Conservation (phyloP, 192 early-diverging fungal species). For the Podila clonocystis region DNA sequence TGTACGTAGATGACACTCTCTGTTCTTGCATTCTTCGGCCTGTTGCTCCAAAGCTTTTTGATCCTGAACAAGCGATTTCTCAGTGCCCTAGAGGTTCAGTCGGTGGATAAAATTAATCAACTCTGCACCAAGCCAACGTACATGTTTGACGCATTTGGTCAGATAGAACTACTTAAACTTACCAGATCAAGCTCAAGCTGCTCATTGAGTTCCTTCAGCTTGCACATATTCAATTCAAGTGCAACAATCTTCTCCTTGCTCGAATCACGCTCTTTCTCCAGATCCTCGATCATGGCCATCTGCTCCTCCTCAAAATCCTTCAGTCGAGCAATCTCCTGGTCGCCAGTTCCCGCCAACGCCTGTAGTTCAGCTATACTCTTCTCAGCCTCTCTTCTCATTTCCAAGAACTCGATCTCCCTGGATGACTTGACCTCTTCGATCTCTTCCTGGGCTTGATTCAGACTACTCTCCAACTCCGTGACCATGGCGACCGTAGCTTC, state of each 20-base stretch:
- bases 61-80: slow-evolving; percentile 45
- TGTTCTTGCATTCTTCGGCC: slow-evolving; percentile 65
- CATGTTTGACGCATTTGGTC: not conserved
- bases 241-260: not conserved
- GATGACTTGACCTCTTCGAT: slow-evolving; percentile 17
- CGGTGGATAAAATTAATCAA: slow-evolving; percentile 11
- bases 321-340: not conserved
- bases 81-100: slow-evolving; percentile 48
- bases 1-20: slow-evolving; percentile 72
- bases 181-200: not conserved
- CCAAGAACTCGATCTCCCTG: not conserved
- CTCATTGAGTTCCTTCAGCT: not conserved
- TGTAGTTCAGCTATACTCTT: not conserved
- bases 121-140: not conserved
- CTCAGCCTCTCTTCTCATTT: not conserved
- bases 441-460: not conserved
- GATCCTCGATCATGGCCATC: not conserved
- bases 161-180: not conserved
- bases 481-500: slow-evolving; percentile 14
- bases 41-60: slow-evolving; percentile 20
- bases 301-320: not conserved
- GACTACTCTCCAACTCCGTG: slow-evolving; percentile 9
- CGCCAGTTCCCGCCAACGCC: not conserved
- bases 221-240: not conserved
- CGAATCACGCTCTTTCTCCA: not conserved